Evolutionary conservation across 306 rosid species (phyloP).

Genomic region (Fragaria nilgerrensis): DNA sequence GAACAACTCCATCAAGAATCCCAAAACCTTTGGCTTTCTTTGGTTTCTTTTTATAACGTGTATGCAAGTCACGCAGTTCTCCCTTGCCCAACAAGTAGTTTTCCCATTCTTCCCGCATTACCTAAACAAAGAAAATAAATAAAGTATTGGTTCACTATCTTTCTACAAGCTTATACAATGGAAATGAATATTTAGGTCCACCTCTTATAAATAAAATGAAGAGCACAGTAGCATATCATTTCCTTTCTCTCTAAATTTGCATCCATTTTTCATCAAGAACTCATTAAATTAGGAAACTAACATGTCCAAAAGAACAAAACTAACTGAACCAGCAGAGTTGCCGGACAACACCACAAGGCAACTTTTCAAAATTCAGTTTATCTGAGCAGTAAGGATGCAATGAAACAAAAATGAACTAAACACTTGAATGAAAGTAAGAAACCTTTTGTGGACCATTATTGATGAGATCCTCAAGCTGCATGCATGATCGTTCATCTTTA

Average conservation of each 20-base stretch:
- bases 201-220: not conserved
- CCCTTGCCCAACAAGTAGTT: slow-evolving; percentile 89
- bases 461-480: slow-evolving; percentile 88
- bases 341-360: not conserved
- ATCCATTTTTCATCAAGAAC: not conserved
- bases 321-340: not conserved
- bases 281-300: not conserved
- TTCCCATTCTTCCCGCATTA: slow-evolving; percentile 83
- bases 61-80: slow-evolving; percentile 65
- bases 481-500: slow-evolving; percentile 92
- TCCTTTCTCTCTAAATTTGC: not conserved
- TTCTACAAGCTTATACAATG: not conserved
- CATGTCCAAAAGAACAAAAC: not conserved
- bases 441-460: slow-evolving; percentile 65
- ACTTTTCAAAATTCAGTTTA: not conserved
- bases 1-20: slow-evolving; percentile 86
- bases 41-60: slow-evolving; percentile 70
- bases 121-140: slow-evolving; percentile 46
- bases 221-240: not conserved
- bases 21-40: slow-evolving; percentile 95
- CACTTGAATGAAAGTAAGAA: slow-evolving; percentile 3
- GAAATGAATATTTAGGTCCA: not conserved
- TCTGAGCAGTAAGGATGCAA: not conserved
- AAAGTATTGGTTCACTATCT: not conserved
- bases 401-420: slow-evolving; percentile 14